Evolutionary conservation across 164 flowering plant species (phyloP).

Genomic region (Paratinospora sagittata): DNA sequence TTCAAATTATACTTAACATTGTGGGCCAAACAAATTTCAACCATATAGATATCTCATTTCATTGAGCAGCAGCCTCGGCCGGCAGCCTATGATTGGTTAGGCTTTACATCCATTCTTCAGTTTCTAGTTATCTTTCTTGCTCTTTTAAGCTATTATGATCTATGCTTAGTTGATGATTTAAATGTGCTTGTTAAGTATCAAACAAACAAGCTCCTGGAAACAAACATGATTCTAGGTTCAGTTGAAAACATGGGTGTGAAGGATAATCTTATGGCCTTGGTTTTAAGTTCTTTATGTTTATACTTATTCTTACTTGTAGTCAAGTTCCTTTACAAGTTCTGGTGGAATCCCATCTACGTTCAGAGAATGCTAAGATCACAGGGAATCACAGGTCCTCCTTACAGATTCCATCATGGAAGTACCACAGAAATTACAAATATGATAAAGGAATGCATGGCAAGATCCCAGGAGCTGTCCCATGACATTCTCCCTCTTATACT

Average conservation of each 20-base stretch:
- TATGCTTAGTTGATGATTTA: no score
- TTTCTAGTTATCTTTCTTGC: no score
- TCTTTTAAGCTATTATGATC: no score
- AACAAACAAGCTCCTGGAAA: no score
- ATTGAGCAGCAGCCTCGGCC: no score
- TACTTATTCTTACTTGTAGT: slow-evolving; percentile 7
- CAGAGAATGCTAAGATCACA: slow-evolving; percentile 14
- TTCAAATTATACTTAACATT: no score
- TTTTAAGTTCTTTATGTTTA: slow-evolving; percentile 3
- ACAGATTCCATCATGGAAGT: slow-evolving; percentile 23
- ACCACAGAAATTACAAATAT: slow-evolving; percentile 18
- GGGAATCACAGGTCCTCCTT: slow-evolving; percentile 26
- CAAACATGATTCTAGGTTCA: no score
- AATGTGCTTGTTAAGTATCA: no score
- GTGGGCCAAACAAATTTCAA: no score
- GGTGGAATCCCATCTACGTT: slow-evolving; percentile 18
- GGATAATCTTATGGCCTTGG: neutral
- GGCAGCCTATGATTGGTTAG: no score
- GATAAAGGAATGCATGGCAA: slow-evolving; percentile 14
- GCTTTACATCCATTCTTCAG: no score
- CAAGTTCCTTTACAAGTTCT: slow-evolving; percentile 16
- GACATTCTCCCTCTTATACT: slow-evolving; percentile 18
- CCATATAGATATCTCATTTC: no score
- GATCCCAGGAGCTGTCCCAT: slow-evolving; percentile 24
- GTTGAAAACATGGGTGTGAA: neutral